These are phyloP conservation scores for Corymbia maculata DNA, from an alignment of 345 rosid genomes.

Conservation along the genomic window DNA sequence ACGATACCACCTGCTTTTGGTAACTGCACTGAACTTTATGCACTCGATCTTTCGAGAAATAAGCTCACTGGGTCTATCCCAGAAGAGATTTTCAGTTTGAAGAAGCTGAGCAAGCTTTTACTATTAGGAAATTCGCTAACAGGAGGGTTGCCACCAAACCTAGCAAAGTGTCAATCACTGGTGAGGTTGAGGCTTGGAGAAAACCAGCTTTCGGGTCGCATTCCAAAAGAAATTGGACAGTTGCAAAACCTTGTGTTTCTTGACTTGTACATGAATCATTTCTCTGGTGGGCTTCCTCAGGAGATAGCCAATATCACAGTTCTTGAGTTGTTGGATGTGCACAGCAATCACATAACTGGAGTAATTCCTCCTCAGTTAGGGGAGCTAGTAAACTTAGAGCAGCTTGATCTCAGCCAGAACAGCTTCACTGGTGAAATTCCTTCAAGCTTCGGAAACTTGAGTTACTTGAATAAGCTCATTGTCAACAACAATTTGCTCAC, in stretches of 20 bases:
- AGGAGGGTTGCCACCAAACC: conserved; percentile 49
- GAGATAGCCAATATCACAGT: conserved; percentile 77
- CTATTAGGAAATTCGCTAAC: conserved; percentile 87
- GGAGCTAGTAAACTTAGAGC: conserved; percentile 91
- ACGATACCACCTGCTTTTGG: conserved; percentile 77
- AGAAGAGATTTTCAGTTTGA: conserved; percentile 68
- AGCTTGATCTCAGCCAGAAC: conserved; percentile 90
- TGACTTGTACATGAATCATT: conserved; percentile 82
- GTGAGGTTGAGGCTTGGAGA: conserved; percentile 92
- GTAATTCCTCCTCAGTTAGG: conserved; percentile 74
- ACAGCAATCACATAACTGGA: conserved; percentile 75
- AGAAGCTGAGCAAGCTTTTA: conserved; percentile 88
- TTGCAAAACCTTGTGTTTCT: conserved; percentile 89
- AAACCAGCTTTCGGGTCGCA: conserved; percentile 80
- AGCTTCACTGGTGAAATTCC: conserved; percentile 74
- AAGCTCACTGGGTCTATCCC: conserved; percentile 84
- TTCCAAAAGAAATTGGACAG: conserved; percentile 78
- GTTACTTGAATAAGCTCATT: conserved; percentile 90
- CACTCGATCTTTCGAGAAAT: conserved; percentile 84
- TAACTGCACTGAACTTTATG: conserved; percentile 69
- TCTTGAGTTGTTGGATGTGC: conserved; percentile 81
- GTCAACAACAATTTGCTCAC: conserved; percentile 74
- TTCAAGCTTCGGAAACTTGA: conserved; percentile 70
- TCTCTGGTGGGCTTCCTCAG: conserved; percentile 64
- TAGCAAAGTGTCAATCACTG: conserved; percentile 66